Base-by-base conservation (phyloP, 2,329 filamentous ascomycete species). In the Zymoseptoria crescenta region DNA sequence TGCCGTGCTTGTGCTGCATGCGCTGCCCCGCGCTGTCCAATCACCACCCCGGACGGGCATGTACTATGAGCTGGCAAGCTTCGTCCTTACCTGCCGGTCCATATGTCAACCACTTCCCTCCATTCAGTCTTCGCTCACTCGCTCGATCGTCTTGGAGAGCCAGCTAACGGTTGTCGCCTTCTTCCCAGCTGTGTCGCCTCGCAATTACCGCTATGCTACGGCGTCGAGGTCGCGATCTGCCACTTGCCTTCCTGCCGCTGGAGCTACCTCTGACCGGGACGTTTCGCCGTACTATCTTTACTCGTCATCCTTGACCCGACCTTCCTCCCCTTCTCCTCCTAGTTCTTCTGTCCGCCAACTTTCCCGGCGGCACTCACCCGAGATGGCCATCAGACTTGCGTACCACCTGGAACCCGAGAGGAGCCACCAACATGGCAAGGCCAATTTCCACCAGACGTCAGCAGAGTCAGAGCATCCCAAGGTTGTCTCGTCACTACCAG, bases 61-160 rank as follows among this genome's bases (percentile, higher is more conserved):
- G 69, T 68, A 69, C 59, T 64, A 67, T 71, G 69, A 69, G 69
- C 69, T 71, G 69, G 69, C 70, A 69, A 41, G 35, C 35, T 41
- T 16, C 35, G 10, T 41, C 16, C 35, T 16, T 41, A 41, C 35
- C 13, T 67, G 65, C 67, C 64, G 62, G 60, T 55, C 54, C 54
- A 35, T 52, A 49, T 45, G 41, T 29, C 41, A 50, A 57, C 49
- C 49, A 48, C 28, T 21, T 45, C 56, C 41, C 55, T 51, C 45
- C 56, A 21, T 24, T 29, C 56, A n/a, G 16, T 13, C 54, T 28
- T 10, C 24, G 16, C 10, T 20, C 24, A 45, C 54, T 55, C n/a
- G 54, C 54, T 24, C 30, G 19, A 24, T 49, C 64, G 68, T 67
- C 67, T 68, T 65, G 68, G 65, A 66, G 68, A 56, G 60, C 67